Percentiles rank a stretch among this genome's conserved stretches.
These are phyloP conservation scores for Xylaria intraflava DNA, from an alignment of 495 filamentous ascomycete species.

Conservation along the genomic window DNA sequence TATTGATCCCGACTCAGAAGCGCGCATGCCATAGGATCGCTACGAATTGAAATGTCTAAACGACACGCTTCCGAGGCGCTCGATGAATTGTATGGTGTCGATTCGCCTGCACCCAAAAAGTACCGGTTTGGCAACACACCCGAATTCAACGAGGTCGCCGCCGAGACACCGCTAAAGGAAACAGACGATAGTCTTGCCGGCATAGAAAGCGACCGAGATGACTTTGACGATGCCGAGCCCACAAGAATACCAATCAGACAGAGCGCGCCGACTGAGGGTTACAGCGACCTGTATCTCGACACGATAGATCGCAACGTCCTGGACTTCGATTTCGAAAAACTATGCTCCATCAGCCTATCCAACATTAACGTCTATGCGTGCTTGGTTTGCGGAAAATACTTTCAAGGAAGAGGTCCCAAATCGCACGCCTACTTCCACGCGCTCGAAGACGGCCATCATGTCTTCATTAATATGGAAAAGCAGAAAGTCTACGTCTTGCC, in stretches of 20 bases:
- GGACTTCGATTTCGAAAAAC: slow-evolving; percentile 97
- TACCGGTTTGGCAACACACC: slow-evolving; percentile 56
- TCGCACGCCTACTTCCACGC: slow-evolving; percentile 97
- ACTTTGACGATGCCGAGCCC: slow-evolving; percentile 41
- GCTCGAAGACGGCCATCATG: slow-evolving; percentile 89
- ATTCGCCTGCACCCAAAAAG: slow-evolving; percentile 73
- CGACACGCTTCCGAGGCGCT: slow-evolving; percentile 69
- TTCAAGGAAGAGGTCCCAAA: slow-evolving; percentile 86
- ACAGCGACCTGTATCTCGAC: slow-evolving; percentile 94
- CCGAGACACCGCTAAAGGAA: slow-evolving; percentile 27
- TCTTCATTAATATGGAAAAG: slow-evolving; percentile 93
- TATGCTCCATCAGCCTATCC: slow-evolving; percentile 88
- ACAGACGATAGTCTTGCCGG: slow-evolving; percentile 35
- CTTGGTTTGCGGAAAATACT: slow-evolving; percentile 96
- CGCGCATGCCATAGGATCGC: background rate
- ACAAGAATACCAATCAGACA: slow-evolving; percentile 53
- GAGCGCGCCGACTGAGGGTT: slow-evolving; percentile 75
- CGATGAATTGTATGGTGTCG: slow-evolving; percentile 52
- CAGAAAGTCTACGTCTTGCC: slow-evolving; percentile 94
- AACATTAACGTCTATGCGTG: slow-evolving; percentile 99
- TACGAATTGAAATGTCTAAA: slow-evolving; percentile 41
- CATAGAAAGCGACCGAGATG: slow-evolving; percentile 32
- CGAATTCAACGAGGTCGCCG: slow-evolving; percentile 26
- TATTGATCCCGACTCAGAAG: background rate
- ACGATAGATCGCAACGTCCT: slow-evolving; percentile 85